Conservation (phyloP, 495 filamentous ascomycete genomes). For the Lindgomyces ingoldianus region DNA sequence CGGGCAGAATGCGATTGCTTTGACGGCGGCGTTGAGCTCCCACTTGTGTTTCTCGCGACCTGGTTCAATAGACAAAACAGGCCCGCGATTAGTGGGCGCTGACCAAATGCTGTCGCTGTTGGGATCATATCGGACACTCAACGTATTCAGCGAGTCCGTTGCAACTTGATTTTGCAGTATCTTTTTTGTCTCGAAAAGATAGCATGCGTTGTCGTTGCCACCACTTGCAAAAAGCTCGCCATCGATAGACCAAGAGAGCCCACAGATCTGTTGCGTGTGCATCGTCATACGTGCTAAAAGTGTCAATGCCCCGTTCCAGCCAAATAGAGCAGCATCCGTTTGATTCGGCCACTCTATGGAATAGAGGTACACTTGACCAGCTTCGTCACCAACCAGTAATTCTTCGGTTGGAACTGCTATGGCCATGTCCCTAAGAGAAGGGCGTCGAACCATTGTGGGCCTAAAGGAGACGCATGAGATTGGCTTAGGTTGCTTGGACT, state of each 20-base stretch:
- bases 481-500: slow-evolving; percentile 65
- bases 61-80: slow-evolving; percentile 39
- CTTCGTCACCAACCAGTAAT: slow-evolving; percentile 83
- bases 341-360: slow-evolving; percentile 77
- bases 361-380: slow-evolving; percentile 86
- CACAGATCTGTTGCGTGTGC: slow-evolving; percentile 90
- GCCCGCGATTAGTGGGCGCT: slow-evolving; percentile 22
- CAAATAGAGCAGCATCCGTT: slow-evolving; percentile 49
- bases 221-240: slow-evolving; percentile 80
- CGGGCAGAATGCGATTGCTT: slow-evolving; percentile 95
- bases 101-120: slow-evolving; percentile 31
- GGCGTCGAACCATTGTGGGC: slow-evolving; percentile 49
- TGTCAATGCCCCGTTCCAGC: slow-evolving; percentile 76
- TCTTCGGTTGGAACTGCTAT: slow-evolving; percentile 65
- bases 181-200: slow-evolving; percentile 71
- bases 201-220: slow-evolving; percentile 88
- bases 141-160: slow-evolving; percentile 14
- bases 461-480: slow-evolving; percentile 77
- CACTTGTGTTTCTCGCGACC: slow-evolving; percentile 72
- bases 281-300: slow-evolving; percentile 73
- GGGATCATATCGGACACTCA: slow-evolving; percentile 35
- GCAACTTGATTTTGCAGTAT: slow-evolving; percentile 49
- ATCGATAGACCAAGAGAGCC: slow-evolving; percentile 81
- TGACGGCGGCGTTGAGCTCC: slow-evolving; percentile 83
- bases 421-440: slow-evolving; percentile 35